Evolutionary conservation across 164 flowering plant genomes (phyloP).

Genomic region (Kingdonia uniflora): DNA sequence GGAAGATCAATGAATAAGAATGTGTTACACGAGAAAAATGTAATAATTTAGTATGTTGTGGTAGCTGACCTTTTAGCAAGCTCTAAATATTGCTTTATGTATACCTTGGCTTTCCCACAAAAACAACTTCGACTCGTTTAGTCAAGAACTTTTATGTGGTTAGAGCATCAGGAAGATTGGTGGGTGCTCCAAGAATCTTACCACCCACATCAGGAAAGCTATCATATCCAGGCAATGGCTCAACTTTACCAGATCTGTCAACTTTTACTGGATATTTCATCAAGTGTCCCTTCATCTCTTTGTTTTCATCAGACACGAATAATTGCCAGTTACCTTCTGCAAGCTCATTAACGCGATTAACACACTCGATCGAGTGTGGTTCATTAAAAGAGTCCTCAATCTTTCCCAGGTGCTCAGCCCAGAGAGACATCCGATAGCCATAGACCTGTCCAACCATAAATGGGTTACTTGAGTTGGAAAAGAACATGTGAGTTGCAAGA

Average conservation of each 20-base stretch:
- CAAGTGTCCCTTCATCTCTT: conserved; percentile 47
- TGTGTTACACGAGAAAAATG: no score
- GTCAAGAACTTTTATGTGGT: conserved; percentile 46
- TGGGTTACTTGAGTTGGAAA: no score
- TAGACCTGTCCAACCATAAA: conserved; percentile 49
- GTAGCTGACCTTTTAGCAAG: no score
- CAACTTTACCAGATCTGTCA: conserved; percentile 35
- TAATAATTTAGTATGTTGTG: no score
- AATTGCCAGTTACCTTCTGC: conserved; percentile 43
- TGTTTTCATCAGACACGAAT: conserved; percentile 24
- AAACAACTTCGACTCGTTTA: no score
- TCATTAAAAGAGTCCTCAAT: conserved; percentile 34
- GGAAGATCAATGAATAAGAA: no score
- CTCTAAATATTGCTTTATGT: no score
- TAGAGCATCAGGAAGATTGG: conserved; percentile 66
- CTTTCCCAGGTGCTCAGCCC: conserved; percentile 64
- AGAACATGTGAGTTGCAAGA: no score
- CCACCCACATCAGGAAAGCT: conserved; percentile 80
- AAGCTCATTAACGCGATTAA: conserved; percentile 34
- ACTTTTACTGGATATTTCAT: conserved; percentile 53
- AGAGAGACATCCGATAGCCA: conserved; percentile 70
- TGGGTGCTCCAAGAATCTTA: conserved; percentile 56
- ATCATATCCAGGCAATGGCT: conserved; percentile 43
- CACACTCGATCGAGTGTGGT: conserved; percentile 39
- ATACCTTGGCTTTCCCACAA: no score